phyloP scores from a whole-genome alignment of 2,329 filamentous ascomycete species.

The Xylariaceae sp. region DNA sequence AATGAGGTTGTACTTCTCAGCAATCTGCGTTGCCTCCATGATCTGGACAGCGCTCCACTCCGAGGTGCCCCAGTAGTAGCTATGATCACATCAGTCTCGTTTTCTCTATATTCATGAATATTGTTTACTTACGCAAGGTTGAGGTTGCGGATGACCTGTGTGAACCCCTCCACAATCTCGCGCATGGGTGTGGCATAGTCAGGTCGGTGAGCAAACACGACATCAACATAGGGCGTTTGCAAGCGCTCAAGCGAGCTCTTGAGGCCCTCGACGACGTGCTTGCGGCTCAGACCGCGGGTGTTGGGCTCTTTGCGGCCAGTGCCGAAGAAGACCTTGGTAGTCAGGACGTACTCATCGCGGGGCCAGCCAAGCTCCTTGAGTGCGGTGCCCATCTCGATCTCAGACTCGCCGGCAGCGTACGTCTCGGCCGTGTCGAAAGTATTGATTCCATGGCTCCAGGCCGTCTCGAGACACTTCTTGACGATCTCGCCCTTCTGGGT shows the following conservation, averaged over 20 bases:
- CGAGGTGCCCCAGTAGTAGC: conserved; percentile 56
- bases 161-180: conserved; percentile 56
- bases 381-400: conserved; percentile 49
- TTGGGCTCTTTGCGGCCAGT: conserved; percentile 27
- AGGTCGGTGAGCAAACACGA: conserved; percentile 59
- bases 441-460: conserved; percentile 40
- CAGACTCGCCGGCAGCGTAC: conserved; percentile 45
- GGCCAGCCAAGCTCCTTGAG: conserved; percentile 51
- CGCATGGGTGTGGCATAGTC: conserved; percentile 57
- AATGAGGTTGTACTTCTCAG: conserved; percentile 56
- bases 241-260: conserved; percentile 56
- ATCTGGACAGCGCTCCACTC: conserved; percentile 60
- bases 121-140: no score
- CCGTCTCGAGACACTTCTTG: conserved; percentile 22
- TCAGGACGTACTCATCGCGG: conserved; percentile 50
- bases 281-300: conserved; percentile 46
- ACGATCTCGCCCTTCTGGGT: conserved; percentile 29
- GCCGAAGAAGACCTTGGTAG: conserved; percentile 39
- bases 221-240: conserved; percentile 62
- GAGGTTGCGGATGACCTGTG: conserved; percentile 44
- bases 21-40: conserved; percentile 51
- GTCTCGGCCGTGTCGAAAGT: conserved; percentile 52
- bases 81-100: no score
- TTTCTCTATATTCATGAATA: no score
- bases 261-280: conserved; percentile 53